Percentiles rank a stretch among this genome's conserved stretches.
These are phyloP conservation scores for Dioscorea dumetorum DNA, from an alignment of 106 monocot species.

Conservation along the genomic window DNA sequence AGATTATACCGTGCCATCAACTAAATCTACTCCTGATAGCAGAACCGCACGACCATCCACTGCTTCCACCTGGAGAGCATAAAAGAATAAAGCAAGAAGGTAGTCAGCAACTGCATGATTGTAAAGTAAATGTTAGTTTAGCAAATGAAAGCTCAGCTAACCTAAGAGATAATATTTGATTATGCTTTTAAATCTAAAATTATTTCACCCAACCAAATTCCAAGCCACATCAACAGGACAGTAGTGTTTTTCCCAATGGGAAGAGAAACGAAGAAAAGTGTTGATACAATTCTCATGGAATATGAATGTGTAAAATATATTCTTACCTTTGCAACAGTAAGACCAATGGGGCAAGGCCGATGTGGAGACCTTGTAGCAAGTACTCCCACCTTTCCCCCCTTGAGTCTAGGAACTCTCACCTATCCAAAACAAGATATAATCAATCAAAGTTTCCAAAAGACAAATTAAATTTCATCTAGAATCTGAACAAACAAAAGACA, in stretches of 20 bases:
- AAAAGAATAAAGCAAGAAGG: not conserved
- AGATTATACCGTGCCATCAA: constrained; percentile 79
- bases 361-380: constrained; percentile 96
- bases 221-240: no score
- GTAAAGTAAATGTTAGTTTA: no score
- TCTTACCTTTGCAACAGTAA: constrained; percentile 93
- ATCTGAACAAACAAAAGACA: constrained; percentile 9
- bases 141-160: no score
- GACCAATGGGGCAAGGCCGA: constrained; percentile 93
- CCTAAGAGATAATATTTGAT: no score
- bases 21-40: constrained; percentile 94
- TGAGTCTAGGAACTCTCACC: constrained; percentile 94
- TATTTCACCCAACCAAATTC: no score
- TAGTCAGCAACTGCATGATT: no score
- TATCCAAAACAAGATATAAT: constrained; percentile 10
- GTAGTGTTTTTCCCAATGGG: no score
- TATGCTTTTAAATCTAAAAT: no score
- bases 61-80: constrained; percentile 59
- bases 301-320: not conserved
- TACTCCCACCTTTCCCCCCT: constrained; percentile 90
- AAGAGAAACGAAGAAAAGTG: no score
- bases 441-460: not conserved
- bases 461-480: not conserved
- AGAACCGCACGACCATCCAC: constrained; percentile 56
- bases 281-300: no score